Base-by-base conservation (phyloP, 2,329 filamentous ascomycete species). In the Scedosporium boydii region DNA sequence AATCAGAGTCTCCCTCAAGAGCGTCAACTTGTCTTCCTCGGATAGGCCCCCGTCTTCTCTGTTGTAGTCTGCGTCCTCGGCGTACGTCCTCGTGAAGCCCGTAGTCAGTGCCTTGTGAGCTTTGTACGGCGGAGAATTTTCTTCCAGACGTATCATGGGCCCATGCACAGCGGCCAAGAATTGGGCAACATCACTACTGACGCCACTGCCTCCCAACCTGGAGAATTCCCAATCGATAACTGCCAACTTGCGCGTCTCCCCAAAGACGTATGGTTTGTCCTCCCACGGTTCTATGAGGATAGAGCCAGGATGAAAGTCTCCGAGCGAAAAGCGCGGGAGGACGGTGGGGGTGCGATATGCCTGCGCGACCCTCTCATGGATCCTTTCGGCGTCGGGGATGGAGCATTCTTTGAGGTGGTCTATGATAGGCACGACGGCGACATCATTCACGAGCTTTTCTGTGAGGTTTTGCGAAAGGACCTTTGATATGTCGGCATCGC, bases 191-290 rank as follows among this genome's bases (percentile, higher is more conserved):
- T 69, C 65, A 29, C 67, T 65, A 53, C 66, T 66, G 58, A 66
- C 59, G 21, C 67, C 66, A 9, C 65, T 63, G 26, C 66, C 66
- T 27, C 63, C 63, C 60, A 64, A 44, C 23, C 60, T 42, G 7
- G 64, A 63, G 48, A 67, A 68, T 46, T 69, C 65, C 67, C 63
- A 68, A 63, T 68, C 67, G 12, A 68, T 38, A 4, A 58, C 56
- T 38, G 56, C 27, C 16, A 58, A 23, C 27, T 18, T 23, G 23
- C 51, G 51, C 51, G 51, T 23, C 12, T 55, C 51, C 12, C 21
- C 51, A 6, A 23, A 58, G 18, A 66, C 26, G 12, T 64, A 56
- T 38, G 65, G 66, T 26, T 62, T 63, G 51, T 64, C 58, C 42
- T 64, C 59, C 4, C 64, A 63, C 14, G 60, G 34, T 12, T 60